A percentile compares a stretch with the other conserved stretches of the same genome.
These are phyloP conservation scores for Elsinoe batatas DNA, from an alignment of 2,329 filamentous ascomycete genomes.

Conservation along the genomic window DNA sequence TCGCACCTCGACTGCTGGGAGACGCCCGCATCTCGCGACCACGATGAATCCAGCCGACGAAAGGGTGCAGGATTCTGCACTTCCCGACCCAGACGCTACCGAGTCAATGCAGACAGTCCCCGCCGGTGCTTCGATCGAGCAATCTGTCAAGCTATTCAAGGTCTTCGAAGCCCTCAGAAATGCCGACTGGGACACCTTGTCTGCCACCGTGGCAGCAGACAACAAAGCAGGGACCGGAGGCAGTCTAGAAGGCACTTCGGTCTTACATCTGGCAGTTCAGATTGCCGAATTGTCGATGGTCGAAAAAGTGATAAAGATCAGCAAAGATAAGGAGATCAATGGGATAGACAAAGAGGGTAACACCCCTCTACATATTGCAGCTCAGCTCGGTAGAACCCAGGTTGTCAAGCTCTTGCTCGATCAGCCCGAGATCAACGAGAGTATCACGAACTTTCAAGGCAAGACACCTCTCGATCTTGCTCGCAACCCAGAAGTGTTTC, in stretches of 20 bases:
- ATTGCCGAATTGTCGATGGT: constrained; percentile 88
- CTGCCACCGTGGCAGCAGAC: constrained; percentile 59
- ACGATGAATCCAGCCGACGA: constrained; percentile 25
- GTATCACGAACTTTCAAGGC: constrained; percentile 72
- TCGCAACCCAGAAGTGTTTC: constrained; percentile 88
- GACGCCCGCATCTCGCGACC: constrained; percentile 27
- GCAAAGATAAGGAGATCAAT: constrained; percentile 62
- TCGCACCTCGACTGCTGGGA: constrained; percentile 2
- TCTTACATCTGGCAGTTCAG: constrained; percentile 88
- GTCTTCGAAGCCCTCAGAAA: constrained; percentile 86
- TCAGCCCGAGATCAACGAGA: constrained; percentile 76
- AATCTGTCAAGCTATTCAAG: constrained; percentile 88
- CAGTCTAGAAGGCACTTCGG: constrained; percentile 68
- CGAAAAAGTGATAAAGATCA: constrained; percentile 76
- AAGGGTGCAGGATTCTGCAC: constrained; percentile 13
- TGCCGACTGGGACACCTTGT: constrained; percentile 48
- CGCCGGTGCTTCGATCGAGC: constrained; percentile 56
- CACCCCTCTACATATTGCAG: constrained; percentile 81
- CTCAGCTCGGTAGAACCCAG: constrained; percentile 66
- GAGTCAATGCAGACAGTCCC: constrained; percentile 20
- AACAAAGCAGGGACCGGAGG: constrained; percentile 50
- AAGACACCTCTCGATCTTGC: constrained; percentile 82
- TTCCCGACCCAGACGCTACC: constrained; percentile 15
- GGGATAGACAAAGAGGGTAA: constrained; percentile 88
- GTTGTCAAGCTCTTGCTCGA: constrained; percentile 79